These are phyloP conservation scores for Cyamopsis tetragonoloba DNA, from an alignment of 306 rosid genomes.

Conservation along the genomic window DNA sequence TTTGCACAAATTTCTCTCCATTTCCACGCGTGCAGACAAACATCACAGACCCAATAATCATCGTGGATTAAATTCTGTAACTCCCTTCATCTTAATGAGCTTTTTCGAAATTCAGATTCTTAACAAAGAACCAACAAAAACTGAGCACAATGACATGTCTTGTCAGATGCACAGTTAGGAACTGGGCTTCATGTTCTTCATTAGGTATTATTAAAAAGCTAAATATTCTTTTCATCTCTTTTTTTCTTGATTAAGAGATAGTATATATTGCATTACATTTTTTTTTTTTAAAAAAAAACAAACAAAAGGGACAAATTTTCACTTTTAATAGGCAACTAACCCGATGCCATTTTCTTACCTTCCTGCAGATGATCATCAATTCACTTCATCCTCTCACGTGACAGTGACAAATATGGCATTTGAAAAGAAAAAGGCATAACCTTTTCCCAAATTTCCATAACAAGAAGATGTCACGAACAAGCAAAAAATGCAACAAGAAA, in stretches of 20 bases:
- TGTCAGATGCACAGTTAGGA: conserved; percentile 37
- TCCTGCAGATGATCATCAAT: conserved; percentile 29
- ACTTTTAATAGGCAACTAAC: background rate
- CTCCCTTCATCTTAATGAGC: conserved; percentile 14
- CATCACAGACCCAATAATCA: conserved; percentile 37
- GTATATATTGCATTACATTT: background rate
- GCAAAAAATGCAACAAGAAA: conserved; percentile 12
- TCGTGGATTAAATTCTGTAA: conserved; percentile 33
- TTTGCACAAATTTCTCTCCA: conserved; percentile 30
- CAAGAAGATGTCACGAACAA: conserved; percentile 16
- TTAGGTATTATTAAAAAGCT: conserved; percentile 31
- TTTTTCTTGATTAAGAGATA: background rate
- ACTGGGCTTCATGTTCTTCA: conserved; percentile 47
- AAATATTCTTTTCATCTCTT: background rate
- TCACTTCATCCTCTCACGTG: conserved; percentile 27
- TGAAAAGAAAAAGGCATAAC: conserved; percentile 9
- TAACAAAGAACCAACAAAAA: conserved; percentile 16
- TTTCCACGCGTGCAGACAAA: conserved; percentile 25
- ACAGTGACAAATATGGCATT: conserved; percentile 27
- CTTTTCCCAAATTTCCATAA: background rate
- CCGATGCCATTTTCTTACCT: background rate
- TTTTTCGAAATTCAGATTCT: conserved; percentile 35
- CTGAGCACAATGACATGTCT: conserved; percentile 38
- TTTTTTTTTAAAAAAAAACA: background rate
- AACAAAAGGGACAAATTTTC: background rate